A percentile compares a stretch with the other conserved stretches of the same genome.
phyloP scores from a whole-genome alignment of 2,329 filamentous ascomycete species.

The Sclerotinia sclerotiorum region DNA sequence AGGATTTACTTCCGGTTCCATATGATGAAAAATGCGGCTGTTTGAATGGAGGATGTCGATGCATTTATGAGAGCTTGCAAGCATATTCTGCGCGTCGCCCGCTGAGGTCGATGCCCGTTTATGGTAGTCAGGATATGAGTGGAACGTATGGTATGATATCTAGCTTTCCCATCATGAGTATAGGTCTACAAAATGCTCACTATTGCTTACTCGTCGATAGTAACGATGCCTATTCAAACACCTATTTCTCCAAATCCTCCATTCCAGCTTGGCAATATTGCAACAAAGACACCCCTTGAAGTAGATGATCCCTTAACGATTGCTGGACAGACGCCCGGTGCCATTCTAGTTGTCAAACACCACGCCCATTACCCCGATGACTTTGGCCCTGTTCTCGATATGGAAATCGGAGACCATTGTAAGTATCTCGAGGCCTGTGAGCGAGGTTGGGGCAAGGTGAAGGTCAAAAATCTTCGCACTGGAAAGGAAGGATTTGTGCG shows the following conservation, averaged over 20 bases:
- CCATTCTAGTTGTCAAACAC: conserved; percentile 14
- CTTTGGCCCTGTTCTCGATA: background rate
- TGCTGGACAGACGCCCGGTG: conserved; percentile 6
- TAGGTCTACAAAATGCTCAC: background rate
- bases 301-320: background rate
- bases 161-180: background rate
- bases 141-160: background rate
- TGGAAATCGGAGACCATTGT: conserved; percentile 4
- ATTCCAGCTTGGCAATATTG: background rate
- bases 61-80: conserved; percentile 18
- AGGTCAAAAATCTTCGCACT: conserved; percentile 16
- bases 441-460: background rate
- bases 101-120: background rate
- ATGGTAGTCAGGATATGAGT: background rate
- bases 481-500: conserved; percentile 11
- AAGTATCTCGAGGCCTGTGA: background rate
- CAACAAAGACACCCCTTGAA: background rate
- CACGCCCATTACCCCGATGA: background rate
- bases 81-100: conserved; percentile 3
- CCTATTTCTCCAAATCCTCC: background rate
- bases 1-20: conserved; percentile 8
- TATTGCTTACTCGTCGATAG: background rate
- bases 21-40: conserved; percentile 18
- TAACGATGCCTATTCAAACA: background rate
- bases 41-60: conserved; percentile 2